Conservation (phyloP, 2,329 filamentous ascomycete genomes). For the Ascochyta pisi region DNA sequence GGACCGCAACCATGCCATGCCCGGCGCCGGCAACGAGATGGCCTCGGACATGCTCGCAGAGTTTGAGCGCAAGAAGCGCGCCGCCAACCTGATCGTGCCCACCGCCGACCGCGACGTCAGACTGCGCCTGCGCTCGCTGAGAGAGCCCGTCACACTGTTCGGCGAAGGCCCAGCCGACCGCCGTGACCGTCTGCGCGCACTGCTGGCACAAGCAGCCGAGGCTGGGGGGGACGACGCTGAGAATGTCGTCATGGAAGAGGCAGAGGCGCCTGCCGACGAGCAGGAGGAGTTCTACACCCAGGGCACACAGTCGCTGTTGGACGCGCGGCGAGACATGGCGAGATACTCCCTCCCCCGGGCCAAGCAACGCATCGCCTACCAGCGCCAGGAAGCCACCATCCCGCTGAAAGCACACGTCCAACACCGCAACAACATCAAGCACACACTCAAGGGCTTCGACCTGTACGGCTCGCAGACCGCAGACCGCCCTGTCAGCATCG, state of each 20-base stretch:
- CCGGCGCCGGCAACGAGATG: slow-evolving; percentile 76
- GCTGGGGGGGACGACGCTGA: slow-evolving; percentile 60
- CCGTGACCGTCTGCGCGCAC: slow-evolving; percentile 82
- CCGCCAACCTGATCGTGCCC: slow-evolving; percentile 87
- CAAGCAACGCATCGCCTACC: slow-evolving; percentile 75
- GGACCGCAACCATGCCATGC: slow-evolving; percentile 87
- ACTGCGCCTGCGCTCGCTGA: slow-evolving; percentile 76
- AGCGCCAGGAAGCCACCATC: slow-evolving; percentile 82
- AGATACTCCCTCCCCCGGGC: slow-evolving; percentile 83
- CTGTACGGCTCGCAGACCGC: slow-evolving; percentile 93
- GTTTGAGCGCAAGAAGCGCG: slow-evolving; percentile 88
- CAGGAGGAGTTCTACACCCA: slow-evolving; percentile 92
- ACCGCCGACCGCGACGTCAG: slow-evolving; percentile 89
- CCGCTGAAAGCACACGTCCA: slow-evolving; percentile 89
- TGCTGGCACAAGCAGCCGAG: slow-evolving; percentile 77
- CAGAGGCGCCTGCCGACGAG: slow-evolving; percentile 63
- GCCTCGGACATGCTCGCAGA: slow-evolving; percentile 85
- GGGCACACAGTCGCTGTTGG: slow-evolving; percentile 75
- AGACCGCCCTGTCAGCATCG: slow-evolving; percentile 89
- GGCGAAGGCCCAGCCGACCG: slow-evolving; percentile 87
- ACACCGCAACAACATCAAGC: slow-evolving; percentile 87
- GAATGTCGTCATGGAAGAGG: slow-evolving; percentile 59
- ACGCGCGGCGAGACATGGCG: slow-evolving; percentile 80
- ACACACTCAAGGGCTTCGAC: slow-evolving; percentile 81
- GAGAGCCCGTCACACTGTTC: slow-evolving; percentile 94